Base-by-base conservation (phyloP, 345 rosid genomes). In the Hibiscus mutabilis region DNA sequence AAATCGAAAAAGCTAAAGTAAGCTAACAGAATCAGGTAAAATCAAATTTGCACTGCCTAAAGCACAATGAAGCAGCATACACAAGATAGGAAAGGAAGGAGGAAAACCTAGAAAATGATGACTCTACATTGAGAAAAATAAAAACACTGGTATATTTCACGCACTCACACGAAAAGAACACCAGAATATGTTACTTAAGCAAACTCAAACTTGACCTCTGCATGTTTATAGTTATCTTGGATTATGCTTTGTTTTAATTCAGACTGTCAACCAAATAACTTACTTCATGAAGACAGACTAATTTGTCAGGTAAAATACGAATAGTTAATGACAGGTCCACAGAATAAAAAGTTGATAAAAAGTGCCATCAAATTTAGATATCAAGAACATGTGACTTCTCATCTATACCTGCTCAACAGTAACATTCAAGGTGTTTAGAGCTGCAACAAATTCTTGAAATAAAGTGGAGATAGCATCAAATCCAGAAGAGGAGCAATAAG, bases 401-500 rank as follows among this genome's bases (percentile, higher is more conserved):
- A 15, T 46, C 8, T 24, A 16, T 82, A 91, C 98, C 92, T 91
- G 98, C 78, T 94, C 98, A 73, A 94, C 91, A 10, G 67, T 15
- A 70, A 94, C 85, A 78, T 91, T 82, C 69, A 94, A 73, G 77
- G 95, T 86, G 25, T 83, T 77, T 7, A 94, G 87, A 18, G 91
- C 81, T 37, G 84, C 78, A 75, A 84, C 73, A 40, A 91, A 70
- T 37, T 91, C 97, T 65, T 86, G 92, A 69, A 94, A 85, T 40
- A 94, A 61, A 0, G 85, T 82, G 66, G 94, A 80, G 69, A 69
- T 82, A 46, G 86, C 88, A 83, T 94, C 94, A 70, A 79, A 94
- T 62, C 84, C 89, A 58, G 93, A 78, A 22, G 88, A 58, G n/a
- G 98, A 85, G 83, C 97, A 89, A 80, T 95, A 92, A 14, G 89